phyloP scores from a whole-genome alignment of 257 asterid genomes.

The Agastache rugosa region DNA sequence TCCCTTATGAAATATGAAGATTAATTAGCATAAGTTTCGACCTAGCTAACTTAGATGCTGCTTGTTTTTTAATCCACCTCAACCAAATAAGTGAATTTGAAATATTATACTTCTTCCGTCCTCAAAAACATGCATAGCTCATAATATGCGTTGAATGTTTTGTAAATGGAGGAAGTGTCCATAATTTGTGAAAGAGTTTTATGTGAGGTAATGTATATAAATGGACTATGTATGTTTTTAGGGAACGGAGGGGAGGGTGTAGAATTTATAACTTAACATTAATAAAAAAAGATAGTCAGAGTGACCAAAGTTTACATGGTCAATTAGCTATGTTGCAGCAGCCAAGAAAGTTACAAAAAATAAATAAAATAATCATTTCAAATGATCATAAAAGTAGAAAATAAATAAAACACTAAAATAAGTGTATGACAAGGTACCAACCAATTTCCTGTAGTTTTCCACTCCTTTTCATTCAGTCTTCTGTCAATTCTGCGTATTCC shows the following conservation, averaged over 20 bases:
- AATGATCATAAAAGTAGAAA: background rate
- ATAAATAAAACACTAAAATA: background rate
- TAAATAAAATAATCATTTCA: background rate
- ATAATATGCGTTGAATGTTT: no score
- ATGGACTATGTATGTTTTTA: no score
- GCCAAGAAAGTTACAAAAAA: conserved; percentile 43
- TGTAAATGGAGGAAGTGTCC: no score
- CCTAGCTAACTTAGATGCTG: no score
- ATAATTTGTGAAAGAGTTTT: no score
- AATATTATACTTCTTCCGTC: no score
- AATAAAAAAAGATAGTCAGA: background rate
- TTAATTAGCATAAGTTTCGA: no score
- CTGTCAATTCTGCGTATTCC: background rate
- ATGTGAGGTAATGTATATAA: no score
- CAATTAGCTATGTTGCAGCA: conserved; percentile 42
- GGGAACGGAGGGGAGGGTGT: no score
- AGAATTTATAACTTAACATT: background rate
- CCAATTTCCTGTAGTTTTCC: conserved; percentile 25
- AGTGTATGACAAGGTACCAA: background rate
- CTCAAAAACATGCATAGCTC: no score
- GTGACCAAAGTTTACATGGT: conserved; percentile 14
- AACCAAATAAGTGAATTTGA: background rate
- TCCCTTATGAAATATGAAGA: no score
- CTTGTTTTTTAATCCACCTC: background rate
- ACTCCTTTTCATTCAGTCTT: background rate